Base-by-base conservation (phyloP, 2,329 filamentous ascomycete genomes). In the Xylaria sp. region DNA sequence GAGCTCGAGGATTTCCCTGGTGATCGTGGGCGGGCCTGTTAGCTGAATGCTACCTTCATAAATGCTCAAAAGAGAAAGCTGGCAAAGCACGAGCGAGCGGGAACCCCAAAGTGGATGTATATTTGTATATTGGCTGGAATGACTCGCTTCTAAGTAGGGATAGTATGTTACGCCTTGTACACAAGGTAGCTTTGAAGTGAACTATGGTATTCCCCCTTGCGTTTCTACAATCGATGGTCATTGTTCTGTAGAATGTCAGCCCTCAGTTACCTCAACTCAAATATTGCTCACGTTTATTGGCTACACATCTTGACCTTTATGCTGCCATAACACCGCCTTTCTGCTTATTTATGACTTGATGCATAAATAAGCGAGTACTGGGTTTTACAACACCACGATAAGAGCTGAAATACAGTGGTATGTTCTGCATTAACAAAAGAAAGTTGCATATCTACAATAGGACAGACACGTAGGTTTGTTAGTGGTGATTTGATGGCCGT, bases 361-460 rank as follows among this genome's bases (percentile, higher is more conserved):
- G 29, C n/a, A n/a, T n/a, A n/a, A n/a, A n/a, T n/a, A n/a, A n/a
- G n/a, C n/a, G n/a, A n/a, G 29, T 11, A 35, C 29, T 21, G n/a
- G 8, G 7, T 27, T 3, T 43, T 3, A 13, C n/a, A 11, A 44
- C 38, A 38, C 41, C 19, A 35, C 10, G 19, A 29, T 21, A 38
- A n/a, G 15, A 35, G 29, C n/a, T 3, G 25, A 29, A 47, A 6
- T 43, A 49, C 6, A 11, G 27, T 38, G 41, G 38, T 51, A 63
- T 29, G 21, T 48, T 49, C 31, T 55, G 51, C 46, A 58, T 64
- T 66, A 40, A 66, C 54, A 66, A 64, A 66, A 35, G 61, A 48
- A 62, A 64, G 37, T 55, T 46, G 13, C 47, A 54, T 64, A 66
- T 66, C 62, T 66, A 66, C 64, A 64, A 59, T 56, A 62, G 43